phyloP scores from a whole-genome alignment of 1,284 basidiomycete species.

The Mycosarcoma maydis region DNA sequence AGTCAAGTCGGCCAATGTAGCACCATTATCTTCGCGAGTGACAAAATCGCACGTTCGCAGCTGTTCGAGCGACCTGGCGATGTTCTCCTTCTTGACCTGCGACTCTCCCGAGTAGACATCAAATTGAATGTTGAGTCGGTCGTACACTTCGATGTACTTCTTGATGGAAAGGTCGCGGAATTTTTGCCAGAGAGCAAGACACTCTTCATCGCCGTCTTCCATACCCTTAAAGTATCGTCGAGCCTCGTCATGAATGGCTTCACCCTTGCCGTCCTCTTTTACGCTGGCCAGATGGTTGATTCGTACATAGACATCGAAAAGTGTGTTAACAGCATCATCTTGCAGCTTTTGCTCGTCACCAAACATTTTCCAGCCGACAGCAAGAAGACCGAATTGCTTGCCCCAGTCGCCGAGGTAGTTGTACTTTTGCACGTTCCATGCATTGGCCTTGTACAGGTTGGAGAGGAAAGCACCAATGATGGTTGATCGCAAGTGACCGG shows the following conservation, averaged over 20 bases:
- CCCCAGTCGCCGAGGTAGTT: slow-evolving; percentile 79
- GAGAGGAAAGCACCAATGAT: slow-evolving; percentile 95
- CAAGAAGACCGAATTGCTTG: slow-evolving; percentile 76
- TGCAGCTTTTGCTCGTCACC: slow-evolving; percentile 85
- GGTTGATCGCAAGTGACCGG: slow-evolving; percentile 93
- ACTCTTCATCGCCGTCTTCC: slow-evolving; percentile 85
- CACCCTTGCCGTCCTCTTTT: slow-evolving; percentile 72
- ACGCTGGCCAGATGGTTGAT: slow-evolving; percentile 82
- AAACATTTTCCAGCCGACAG: slow-evolving; percentile 90
- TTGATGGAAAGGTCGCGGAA: slow-evolving; percentile 93
- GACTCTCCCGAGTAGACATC: slow-evolving; percentile 96
- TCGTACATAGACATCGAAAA: slow-evolving; percentile 93
- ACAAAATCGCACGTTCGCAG: slow-evolving; percentile 48
- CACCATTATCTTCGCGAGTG: slow-evolving; percentile 61
- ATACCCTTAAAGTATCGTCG: slow-evolving; percentile 93
- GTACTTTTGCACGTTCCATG: slow-evolving; percentile 88
- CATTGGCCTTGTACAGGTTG: slow-evolving; percentile 90
- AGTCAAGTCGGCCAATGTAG: slow-evolving; percentile 60
- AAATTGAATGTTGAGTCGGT: slow-evolving; percentile 88
- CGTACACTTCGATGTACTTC: slow-evolving; percentile 91
- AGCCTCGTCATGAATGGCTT: slow-evolving; percentile 80
- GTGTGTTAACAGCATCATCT: slow-evolving; percentile 90
- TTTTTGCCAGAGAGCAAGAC: slow-evolving; percentile 86
- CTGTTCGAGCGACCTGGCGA: slow-evolving; percentile 71
- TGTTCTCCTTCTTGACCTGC: slow-evolving; percentile 81